Evolutionary conservation across 176 grass and related monocot genomes (phyloP).

Genomic region (Rhynchospora breviuscula): DNA sequence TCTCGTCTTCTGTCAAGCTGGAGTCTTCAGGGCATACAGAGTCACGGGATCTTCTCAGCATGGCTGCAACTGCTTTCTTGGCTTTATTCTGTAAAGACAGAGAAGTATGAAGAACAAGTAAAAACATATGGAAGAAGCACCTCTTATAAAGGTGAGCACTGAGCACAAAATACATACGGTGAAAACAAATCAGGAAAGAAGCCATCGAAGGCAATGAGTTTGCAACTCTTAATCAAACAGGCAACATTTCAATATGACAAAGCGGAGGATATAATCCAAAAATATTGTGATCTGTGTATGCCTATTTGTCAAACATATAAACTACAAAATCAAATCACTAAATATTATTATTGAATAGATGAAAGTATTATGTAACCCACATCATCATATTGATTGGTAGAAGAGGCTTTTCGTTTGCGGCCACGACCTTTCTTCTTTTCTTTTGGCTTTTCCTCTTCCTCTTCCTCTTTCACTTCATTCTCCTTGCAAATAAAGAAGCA

Average conservation of each 20-base stretch:
- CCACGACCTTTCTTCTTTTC: slow-evolving; percentile 51
- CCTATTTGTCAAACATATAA: background rate
- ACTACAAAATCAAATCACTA: background rate
- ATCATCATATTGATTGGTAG: slow-evolving; percentile 53
- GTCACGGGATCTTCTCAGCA: slow-evolving; percentile 73
- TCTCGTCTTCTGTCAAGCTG: slow-evolving; percentile 63
- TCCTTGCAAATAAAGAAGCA: slow-evolving; percentile 25
- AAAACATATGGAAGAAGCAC: background rate
- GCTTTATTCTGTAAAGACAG: slow-evolving; percentile 62
- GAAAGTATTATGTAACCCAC: slow-evolving; percentile 41
- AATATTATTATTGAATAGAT: background rate
- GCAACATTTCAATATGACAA: slow-evolving; percentile 14
- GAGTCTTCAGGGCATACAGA: slow-evolving; percentile 43
- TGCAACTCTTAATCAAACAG: background rate
- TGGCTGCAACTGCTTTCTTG: slow-evolving; percentile 80
- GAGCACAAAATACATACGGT: background rate
- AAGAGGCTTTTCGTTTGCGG: slow-evolving; percentile 49
- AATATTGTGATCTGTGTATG: background rate
- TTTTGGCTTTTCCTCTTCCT: slow-evolving; percentile 37
- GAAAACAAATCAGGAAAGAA: background rate
- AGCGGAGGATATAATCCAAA: background rate
- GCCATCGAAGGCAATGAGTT: slow-evolving; percentile 9
- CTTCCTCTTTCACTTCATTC: slow-evolving; percentile 34
- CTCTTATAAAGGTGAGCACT: background rate
- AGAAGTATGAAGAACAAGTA: slow-evolving; percentile 5